Evolutionary conservation across 768 basidiomycete species (phyloP).

Genomic region (Rhizopogon sp.): DNA sequence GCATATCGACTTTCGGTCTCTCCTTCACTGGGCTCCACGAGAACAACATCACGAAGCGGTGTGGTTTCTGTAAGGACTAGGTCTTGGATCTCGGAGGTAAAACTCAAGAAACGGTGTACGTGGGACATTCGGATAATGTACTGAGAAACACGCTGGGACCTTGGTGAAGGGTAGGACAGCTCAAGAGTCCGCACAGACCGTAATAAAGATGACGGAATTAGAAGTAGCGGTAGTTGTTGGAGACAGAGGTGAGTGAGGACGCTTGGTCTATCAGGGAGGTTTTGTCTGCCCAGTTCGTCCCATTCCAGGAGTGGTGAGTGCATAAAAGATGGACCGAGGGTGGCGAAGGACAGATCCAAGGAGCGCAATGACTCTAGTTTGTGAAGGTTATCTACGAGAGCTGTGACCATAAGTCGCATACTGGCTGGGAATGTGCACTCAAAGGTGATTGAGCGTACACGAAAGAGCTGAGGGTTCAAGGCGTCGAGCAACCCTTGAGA

Average conservation of each 20-base stretch:
- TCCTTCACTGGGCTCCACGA: slow-evolving; percentile 11
- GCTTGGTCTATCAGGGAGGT: slow-evolving; percentile 1
- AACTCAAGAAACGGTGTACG: slow-evolving; percentile 31
- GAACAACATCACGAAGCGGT: slow-evolving; percentile 32
- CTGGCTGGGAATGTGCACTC: slow-evolving; percentile 24
- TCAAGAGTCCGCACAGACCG: slow-evolving; percentile 37
- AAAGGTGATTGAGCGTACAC: slow-evolving; percentile 30
- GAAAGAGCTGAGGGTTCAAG: slow-evolving; percentile 18
- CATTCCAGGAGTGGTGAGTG: slow-evolving; percentile 19
- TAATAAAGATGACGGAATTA: slow-evolving; percentile 32
- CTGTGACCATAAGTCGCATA: slow-evolving; percentile 23
- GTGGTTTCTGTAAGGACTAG: slow-evolving; percentile 38
- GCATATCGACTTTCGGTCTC: slow-evolving; percentile 4
- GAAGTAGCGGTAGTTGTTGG: slow-evolving; percentile 35
- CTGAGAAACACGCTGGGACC: slow-evolving; percentile 20
- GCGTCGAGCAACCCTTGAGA: slow-evolving; percentile 20
- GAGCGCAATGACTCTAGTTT: slow-evolving; percentile 16
- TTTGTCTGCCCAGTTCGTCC: slow-evolving; percentile 12
- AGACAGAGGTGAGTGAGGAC: slow-evolving; percentile 32
- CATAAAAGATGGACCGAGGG: slow-evolving; percentile 20
- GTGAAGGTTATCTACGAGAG: slow-evolving; percentile 12
- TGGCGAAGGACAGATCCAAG: slow-evolving; percentile 24
- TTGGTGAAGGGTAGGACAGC: slow-evolving; percentile 33
- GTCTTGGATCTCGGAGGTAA: slow-evolving; percentile 36
- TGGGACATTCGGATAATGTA: slow-evolving; percentile 35